Evolutionary conservation across 1,284 basidiomycete genomes (phyloP).

Genomic region (Ceratobasidium papillatum): DNA sequence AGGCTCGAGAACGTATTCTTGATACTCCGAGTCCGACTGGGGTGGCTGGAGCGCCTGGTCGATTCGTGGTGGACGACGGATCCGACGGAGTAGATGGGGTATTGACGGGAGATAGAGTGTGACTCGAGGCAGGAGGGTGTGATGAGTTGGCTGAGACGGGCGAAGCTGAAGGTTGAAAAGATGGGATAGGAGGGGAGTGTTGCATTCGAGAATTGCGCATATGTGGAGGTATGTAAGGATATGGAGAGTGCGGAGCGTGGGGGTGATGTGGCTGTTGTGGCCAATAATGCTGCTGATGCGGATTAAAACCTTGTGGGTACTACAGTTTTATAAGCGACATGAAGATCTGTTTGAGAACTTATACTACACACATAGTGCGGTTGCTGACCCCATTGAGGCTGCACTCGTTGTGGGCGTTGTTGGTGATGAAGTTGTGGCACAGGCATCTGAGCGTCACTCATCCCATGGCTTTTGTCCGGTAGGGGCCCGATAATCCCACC

Average conservation of each 20-base stretch:
- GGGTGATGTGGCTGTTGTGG: conserved; percentile 45
- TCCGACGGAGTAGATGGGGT: conserved; percentile 42
- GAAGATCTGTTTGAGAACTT: neutral
- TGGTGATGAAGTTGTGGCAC: too few relatives aligned
- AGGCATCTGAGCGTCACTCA: too few relatives aligned
- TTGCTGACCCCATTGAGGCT: conserved; percentile 42
- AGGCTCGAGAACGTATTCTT: neutral
- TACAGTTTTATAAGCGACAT: conserved; percentile 7
- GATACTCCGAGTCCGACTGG: too few relatives aligned
- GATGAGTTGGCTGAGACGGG: conserved; percentile 27
- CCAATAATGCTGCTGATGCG: conserved; percentile 31
- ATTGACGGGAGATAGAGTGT: conserved; percentile 11
- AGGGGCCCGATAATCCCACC: too few relatives aligned
- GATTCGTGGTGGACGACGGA: too few relatives aligned
- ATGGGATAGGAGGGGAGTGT: conserved; percentile 44
- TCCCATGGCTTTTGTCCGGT: too few relatives aligned
- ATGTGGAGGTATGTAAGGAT: conserved; percentile 24
- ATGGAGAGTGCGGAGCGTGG: conserved; percentile 32
- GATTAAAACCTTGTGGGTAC: conserved; percentile 16
- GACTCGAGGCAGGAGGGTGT: neutral
- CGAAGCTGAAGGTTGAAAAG: conserved; percentile 43
- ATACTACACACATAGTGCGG: conserved; percentile 35
- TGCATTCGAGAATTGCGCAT: conserved; percentile 40
- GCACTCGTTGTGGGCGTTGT: conserved; percentile 14
- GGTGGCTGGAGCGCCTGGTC: too few relatives aligned